Base-by-base conservation (phyloP, 106 monocot species). In the Amphibolis antarctica region DNA sequence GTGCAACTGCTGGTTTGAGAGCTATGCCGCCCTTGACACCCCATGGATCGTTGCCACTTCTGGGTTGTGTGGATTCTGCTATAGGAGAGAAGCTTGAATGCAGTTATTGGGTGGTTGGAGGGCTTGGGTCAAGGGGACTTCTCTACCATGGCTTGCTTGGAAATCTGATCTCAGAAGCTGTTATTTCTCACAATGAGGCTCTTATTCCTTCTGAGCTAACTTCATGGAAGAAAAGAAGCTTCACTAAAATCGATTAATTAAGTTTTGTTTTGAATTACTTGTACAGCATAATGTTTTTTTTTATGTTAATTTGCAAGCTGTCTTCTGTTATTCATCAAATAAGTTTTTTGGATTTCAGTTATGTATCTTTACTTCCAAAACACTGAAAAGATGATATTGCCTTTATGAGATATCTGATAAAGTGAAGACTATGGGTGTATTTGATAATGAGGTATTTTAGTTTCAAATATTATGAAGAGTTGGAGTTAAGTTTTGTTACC, bases 21-120 rank as follows among this genome's bases (percentile, higher is more conserved):
- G 90, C 96, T 0, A 87, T 98, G 90, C 96, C 96, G 0, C 96
- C 91, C n/a, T 51, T 85, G 65, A 85, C 90, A 64, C 50, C 78
- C 28, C 42, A 72, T n/a, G 98, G 98, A 6, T 98, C 91, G 0
- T 55, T 98, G 30, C 96, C 90, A 7, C 77, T 98, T 23, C 61
- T 98, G 24, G 96, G 96, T 12, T 85, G 81, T 55, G 62, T 98
- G 11, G 66, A 86, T 71, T 76, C 72, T 42, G 28, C 57, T 28
- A 55, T 84, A 20, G 67, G 66, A 43, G 63, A 62, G 27, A 68
- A 26, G 21, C 47, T 20, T 21, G 46, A 61, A 28, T 78, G 76
- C 30, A 80, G 5, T 30, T 82, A 78, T 75, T 98, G 98, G 98
- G 62, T 91, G 48, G 57, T 85, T 43, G 80, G 80, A 9, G 98